These are phyloP conservation scores for Bipolaris victoriae DNA, from an alignment of 2,329 filamentous ascomycete genomes.

Conservation along the genomic window DNA sequence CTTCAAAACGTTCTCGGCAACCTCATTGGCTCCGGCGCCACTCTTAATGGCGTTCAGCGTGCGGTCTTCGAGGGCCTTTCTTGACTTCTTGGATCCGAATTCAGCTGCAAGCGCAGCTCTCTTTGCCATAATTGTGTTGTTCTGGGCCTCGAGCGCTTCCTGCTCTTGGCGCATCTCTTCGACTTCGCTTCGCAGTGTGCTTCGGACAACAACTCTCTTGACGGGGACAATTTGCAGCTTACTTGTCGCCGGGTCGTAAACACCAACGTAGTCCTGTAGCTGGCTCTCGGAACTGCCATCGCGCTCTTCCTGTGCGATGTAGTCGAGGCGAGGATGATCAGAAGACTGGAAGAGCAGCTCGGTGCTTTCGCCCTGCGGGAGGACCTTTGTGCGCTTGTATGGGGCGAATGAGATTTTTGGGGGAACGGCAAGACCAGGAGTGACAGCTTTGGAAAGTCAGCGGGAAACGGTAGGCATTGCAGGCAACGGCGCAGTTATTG, in stretches of 20 bases:
- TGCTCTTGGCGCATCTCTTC: constrained; percentile 49
- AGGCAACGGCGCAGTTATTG: not conserved
- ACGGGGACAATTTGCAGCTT: constrained; percentile 60
- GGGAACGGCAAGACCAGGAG: constrained; percentile 53
- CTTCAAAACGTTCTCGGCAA: constrained; percentile 60
- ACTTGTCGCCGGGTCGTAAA: constrained; percentile 62
- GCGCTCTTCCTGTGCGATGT: constrained; percentile 59
- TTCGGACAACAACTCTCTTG: constrained; percentile 62
- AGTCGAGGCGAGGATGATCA: constrained; percentile 65
- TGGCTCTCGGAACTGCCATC: constrained; percentile 56
- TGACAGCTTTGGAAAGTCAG: constrained; percentile 40
- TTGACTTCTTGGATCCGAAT: constrained; percentile 86
- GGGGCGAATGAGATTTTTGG: constrained; percentile 55
- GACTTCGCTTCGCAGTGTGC: constrained; percentile 53
- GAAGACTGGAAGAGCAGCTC: constrained; percentile 67
- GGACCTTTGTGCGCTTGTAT: constrained; percentile 51
- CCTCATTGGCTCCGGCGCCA: constrained; percentile 33
- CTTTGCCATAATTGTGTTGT: constrained; percentile 60
- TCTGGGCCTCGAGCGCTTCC: constrained; percentile 34
- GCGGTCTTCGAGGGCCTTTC: constrained; percentile 73
- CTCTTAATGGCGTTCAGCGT: constrained; percentile 72
- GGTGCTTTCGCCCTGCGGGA: constrained; percentile 35
- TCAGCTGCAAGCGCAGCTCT: constrained; percentile 74
- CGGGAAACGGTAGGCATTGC: accelerated
- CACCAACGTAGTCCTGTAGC: constrained; percentile 65